Evolutionary conservation across 106 monocot genomes (phyloP), one percentile per base, ranked within the genome.

Genomic region (Acorus gramineus): DNA sequence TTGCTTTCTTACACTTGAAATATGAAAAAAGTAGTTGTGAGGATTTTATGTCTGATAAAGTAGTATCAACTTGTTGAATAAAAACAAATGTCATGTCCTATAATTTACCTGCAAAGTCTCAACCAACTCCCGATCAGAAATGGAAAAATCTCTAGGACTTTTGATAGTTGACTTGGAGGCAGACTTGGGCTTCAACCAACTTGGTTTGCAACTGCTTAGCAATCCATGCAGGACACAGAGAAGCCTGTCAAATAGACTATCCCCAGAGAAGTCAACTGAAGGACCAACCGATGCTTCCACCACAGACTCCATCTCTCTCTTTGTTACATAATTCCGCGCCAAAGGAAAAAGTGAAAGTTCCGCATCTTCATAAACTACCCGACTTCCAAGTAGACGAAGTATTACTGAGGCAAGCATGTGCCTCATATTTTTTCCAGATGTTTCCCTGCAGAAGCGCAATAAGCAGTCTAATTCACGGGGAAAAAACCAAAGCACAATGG

Each of bases 241-340:
- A 49, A 90, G 80, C 64, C 72, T 90, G 66, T 95, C 87, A 79
- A 95, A 95, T 8, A 95, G 82, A 66, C 78, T 85, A 48, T 85
- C 90, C 58, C 82, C 80, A 57, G 86, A 82, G 66, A 67, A 50
- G 50, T 87, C 82, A 11, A 72, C 57, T 50, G 72, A 74, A 57
- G 73, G 61, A 69, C 58, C 53, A 47, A 63, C 7, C 3, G 78
- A 62, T 71, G 68, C 69, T 46, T 80, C 83, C 8, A 57, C 46
- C 42, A 66, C 42, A 47, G 55, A 74, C 11, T 84, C 79, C 46
- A 64, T 56, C 7, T 82, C 82, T 42, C 69, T 82, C 63, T 66
- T 82, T 46, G 58, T 54, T 48, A 53, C 57, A 59, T 11, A 50
- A 48, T 58, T 59, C 11, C 78, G 68, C 28, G 56, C 50, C 28